Evolutionary conservation across 306 rosid species (phyloP), one percentile per base, ranked within the genome.

Genomic region (Trifolium pratense): DNA sequence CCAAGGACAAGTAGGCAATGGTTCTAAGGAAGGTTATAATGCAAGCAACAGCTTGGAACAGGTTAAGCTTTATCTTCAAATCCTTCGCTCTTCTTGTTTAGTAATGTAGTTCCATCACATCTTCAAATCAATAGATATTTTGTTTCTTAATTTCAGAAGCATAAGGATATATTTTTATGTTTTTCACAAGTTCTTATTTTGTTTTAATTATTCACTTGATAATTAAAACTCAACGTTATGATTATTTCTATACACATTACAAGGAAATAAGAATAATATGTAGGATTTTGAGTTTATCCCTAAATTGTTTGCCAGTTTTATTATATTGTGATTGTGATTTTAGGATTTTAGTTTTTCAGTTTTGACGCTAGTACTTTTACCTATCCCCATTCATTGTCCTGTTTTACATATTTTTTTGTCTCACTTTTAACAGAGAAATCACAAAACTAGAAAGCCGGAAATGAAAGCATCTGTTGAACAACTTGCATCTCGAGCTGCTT

Each of bases 401-500:
- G 14, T 74, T 79, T 67, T 29, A 36, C 63, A 15, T 57, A 70
- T 31, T 29, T 67, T 48, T 16, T 42, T 29, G 62, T 77, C 14
- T 3, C 32, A 48, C 55, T 66, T 77, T 73, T 61, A 36, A 83
- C 88, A 94, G 99, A 86, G 81, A 80, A 76, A 78, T 76, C 59
- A 40, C 37, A 74, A 69, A 72, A 57, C 62, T 51, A 73, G 73
- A 43, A 86, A 82, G 81, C 91, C 52, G 59, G 89, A 80, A 34
- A 74, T 72, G 31, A 84, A 82, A 87, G 46, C 80, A 52, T 87
- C 96, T 26, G 85, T 90, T 67, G 88, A 94, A 80, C 88, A 90
- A 70, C 88, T 94, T 66, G 96, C 99, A 80, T 91, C 93, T 73
- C 87, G 75, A 65, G 97, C 91, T 9, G 90, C 97, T 67, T 85